These are phyloP conservation scores for Solanum piurae DNA, from an alignment of 257 asterid species.

Conservation along the genomic window DNA sequence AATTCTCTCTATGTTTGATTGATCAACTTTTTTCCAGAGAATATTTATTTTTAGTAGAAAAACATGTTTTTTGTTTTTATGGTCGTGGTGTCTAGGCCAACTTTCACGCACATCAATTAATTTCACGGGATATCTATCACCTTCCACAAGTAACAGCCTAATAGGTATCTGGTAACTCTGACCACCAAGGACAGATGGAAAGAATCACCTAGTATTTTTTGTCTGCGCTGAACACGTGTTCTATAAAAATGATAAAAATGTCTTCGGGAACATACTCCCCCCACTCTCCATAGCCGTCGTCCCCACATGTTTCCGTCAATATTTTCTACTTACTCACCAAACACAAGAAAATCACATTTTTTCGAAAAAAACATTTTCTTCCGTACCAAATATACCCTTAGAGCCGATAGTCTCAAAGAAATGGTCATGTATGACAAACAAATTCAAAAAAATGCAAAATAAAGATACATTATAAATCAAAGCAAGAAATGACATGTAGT, in stretches of 20 bases:
- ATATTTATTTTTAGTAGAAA: background rate
- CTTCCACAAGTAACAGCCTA: background rate
- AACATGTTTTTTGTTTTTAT: no score
- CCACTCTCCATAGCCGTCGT: background rate
- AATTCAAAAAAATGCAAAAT: background rate
- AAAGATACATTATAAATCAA: background rate
- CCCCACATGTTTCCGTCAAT: background rate
- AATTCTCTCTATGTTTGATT: background rate
- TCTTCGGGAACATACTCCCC: background rate
- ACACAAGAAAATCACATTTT: background rate
- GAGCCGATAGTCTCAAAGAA: background rate
- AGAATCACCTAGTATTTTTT: background rate
- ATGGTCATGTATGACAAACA: background rate
- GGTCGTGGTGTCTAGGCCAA: accelerated
- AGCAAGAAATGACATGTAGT: background rate
- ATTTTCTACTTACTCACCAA: background rate
- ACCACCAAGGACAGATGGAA: no score
- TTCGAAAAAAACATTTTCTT: background rate
- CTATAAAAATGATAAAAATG: background rate
- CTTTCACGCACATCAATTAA: background rate
- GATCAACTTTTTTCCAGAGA: background rate
- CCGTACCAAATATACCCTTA: background rate
- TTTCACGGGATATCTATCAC: background rate
- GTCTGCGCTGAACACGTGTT: accelerated
- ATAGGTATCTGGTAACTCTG: no score